These are phyloP conservation scores for Candida anglica DNA, from an alignment of 805 yeast genomes.

Conservation along the genomic window DNA sequence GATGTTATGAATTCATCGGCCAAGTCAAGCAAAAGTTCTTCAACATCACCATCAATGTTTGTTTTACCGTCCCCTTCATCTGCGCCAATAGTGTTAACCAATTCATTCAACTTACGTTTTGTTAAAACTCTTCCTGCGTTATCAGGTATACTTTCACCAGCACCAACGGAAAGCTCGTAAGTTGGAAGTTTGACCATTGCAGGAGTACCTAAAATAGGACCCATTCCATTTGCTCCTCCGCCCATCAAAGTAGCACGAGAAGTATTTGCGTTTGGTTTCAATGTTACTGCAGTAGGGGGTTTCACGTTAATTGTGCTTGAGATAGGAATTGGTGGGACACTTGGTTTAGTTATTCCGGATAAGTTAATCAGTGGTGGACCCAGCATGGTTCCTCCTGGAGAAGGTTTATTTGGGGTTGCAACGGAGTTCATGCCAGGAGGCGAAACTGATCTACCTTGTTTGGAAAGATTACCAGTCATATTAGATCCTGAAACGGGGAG, in stretches of 20 bases:
- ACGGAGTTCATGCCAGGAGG: slow-evolving; percentile 3
- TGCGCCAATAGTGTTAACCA: slow-evolving; percentile 76
- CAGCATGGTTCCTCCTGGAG: background rate
- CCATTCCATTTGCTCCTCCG: slow-evolving; percentile 76
- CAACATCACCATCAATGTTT: slow-evolving; percentile 91
- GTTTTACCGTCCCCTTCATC: slow-evolving; percentile 92
- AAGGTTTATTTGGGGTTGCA: slow-evolving; percentile 3
- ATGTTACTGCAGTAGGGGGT: slow-evolving; percentile 60
- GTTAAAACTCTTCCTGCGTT: slow-evolving; percentile 80
- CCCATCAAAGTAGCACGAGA: slow-evolving; percentile 77
- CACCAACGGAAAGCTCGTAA: slow-evolving; percentile 55
- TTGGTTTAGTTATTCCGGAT: slow-evolving; percentile 44
- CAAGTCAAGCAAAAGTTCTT: slow-evolving; percentile 81
- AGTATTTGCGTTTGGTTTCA: slow-evolving; percentile 48
- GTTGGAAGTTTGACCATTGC: slow-evolving; percentile 71
- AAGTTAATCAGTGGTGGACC: slow-evolving; percentile 23
- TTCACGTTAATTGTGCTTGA: slow-evolving; percentile 65
- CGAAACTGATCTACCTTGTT: slow-evolving; percentile 5
- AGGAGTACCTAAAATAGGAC: slow-evolving; percentile 64
- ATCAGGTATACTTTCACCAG: slow-evolving; percentile 31
- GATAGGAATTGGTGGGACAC: slow-evolving; percentile 67
- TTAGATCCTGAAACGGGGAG: no score
- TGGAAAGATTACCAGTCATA: no score
- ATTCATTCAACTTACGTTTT: slow-evolving; percentile 83
- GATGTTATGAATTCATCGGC: slow-evolving; percentile 94